A percentile compares a stretch with the other conserved stretches of the same genome.
These are phyloP conservation scores for Fusarium heterosporum DNA, from an alignment of 2,329 filamentous ascomycete genomes.

Conservation along the genomic window DNA sequence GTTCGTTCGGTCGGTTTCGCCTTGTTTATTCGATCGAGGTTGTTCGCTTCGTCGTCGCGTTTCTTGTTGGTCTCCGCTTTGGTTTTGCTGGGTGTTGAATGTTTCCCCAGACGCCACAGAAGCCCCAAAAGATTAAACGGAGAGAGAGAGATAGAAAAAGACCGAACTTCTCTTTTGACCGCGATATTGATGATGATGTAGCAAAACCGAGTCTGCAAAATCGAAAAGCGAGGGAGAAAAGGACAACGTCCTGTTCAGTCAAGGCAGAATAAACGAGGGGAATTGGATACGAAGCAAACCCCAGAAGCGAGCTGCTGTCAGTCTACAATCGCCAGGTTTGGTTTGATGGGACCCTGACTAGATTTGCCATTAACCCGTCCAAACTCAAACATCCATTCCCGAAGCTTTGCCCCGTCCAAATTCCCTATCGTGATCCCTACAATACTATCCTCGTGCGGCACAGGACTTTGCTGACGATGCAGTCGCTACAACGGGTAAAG, in stretches of 20 bases:
- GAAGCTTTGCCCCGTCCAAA: slow-evolving; percentile 22
- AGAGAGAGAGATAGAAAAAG: slow-evolving; percentile 8
- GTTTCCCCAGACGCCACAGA: slow-evolving; percentile 24
- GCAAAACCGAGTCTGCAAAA: slow-evolving; percentile 10
- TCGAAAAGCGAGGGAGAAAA: slow-evolving; percentile 26
- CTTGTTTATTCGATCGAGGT: slow-evolving; percentile 16
- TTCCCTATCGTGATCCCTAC: slow-evolving; percentile 44
- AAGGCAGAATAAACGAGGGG: slow-evolving; percentile 35
- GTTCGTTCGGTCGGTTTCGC: slow-evolving; percentile 23
- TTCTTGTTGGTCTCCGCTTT: slow-evolving; percentile 34
- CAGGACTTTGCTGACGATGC: slow-evolving; percentile 30
- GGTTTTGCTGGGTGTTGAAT: slow-evolving; percentile 13
- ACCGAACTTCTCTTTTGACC: slow-evolving; percentile 7
- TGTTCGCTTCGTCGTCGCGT: slow-evolving; percentile 16
- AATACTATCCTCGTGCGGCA: slow-evolving; percentile 33
- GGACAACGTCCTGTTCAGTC: slow-evolving; percentile 6
- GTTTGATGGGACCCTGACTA: slow-evolving; percentile 31
- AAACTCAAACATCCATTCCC: slow-evolving; percentile 18
- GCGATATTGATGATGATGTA: slow-evolving; percentile 10
- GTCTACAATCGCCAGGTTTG: slow-evolving; percentile 18
- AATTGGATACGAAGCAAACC: slow-evolving; percentile 42
- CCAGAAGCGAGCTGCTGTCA: slow-evolving; percentile 38
- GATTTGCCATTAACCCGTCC: slow-evolving; percentile 28
- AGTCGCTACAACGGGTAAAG: slow-evolving; percentile 15
- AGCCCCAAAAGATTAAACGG: slow-evolving; percentile 10